Base-by-base conservation (phyloP, 129 eudicot genomes). In the Oenanthe sinensis region DNA sequence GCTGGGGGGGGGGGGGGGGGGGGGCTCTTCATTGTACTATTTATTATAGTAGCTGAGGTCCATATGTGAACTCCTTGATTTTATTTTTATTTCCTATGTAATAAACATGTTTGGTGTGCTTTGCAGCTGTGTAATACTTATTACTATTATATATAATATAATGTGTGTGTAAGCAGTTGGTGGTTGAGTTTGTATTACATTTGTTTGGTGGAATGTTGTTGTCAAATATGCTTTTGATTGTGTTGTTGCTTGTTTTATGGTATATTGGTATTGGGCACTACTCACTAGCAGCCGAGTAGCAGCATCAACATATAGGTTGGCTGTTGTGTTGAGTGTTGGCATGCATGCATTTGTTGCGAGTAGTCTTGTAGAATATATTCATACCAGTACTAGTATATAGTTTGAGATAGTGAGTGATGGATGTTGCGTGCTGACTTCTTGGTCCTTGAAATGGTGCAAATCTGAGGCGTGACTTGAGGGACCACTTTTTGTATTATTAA, bases 301-400 rank as follows among this genome's bases (percentile, higher is more conserved):
- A 65, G 8, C 71, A 65, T 65, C 39, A 63, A 48, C 63, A 75
- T 85, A 36, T 55, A 17, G 28, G 65, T 33, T 33, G n/a, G n/a
- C n/a, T n/a, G n/a, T n/a, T n/a, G n/a, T n/a, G n/a, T n/a, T n/a
- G n/a, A n/a, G n/a, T n/a, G 40, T n/a, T 58, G 62, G 85, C 83
- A 83, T 86, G 84, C 86, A 81, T 63, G 81, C 86, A 60, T 60
- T 8, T 60, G 68, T 60, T 60, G n/a, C n/a, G n/a, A n/a, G n/a
- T n/a, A n/a, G n/a, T n/a, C n/a, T n/a, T n/a, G 68, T 8, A 60
- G 68, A 60, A 60, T 60, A 55, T 6, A 20, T n/a, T 54, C 5
- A 6, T 54, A 39, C 42, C 1, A 33, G 36, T 33, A 33, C 36
- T 33, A 39, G 5, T 39, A 54, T 19, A 58, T 22, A 8, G 77